Base-by-base conservation (phyloP, 179 eudicot genomes). In the Monotropa hypopitys region DNA sequence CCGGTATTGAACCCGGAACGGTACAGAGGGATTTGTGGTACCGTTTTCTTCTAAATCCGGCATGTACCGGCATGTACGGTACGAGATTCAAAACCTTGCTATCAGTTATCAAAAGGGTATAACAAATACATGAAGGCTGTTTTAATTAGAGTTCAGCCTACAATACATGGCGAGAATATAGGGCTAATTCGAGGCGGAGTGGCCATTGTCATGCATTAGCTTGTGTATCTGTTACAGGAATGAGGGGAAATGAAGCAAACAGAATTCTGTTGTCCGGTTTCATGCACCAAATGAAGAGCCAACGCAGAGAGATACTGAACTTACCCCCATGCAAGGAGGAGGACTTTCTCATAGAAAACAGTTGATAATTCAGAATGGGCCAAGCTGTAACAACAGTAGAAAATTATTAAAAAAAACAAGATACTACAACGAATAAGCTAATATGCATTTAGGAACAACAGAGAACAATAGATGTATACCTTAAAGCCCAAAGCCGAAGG, bases 271-370 rank as follows among this genome's bases (percentile, higher is more conserved):
- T 45, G 57, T 9, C 33, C 23, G 16, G 49, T 53, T 38, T 20
- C 16, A 62, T 63, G 57, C 69, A 76, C 43, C 42, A 76, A 62
- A 62, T 45, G 16, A 43, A 45, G 54, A 43, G 47, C 45, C 20
- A 65, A 18, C 13, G 65, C 30, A 65, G 30, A 46, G 47, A 65
- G 35, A 10, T 28, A 38, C n/a, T 11, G 23, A 77, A 80, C 95
- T 90, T 79, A 95, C 97, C 99, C 97, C 97, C 97, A 95, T 54
- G 99, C 89, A 80, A 95, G 96, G 75, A 92, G 91, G 79, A 94
- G 90, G 75, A 95, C 92, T 85, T 95, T 95, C 87, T 95, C 99
- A 76, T 91, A 95, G 90, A 95, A 95, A 72, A 94, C 98, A 69
- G 97, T 92, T 21, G 98, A 92, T 69, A 94, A 77, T 78, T 94